Percentiles rank a stretch among this genome's conserved stretches.
These are phyloP conservation scores for Calonectria pteridis DNA, from an alignment of 2,329 filamentous ascomycete genomes.

Conservation along the genomic window DNA sequence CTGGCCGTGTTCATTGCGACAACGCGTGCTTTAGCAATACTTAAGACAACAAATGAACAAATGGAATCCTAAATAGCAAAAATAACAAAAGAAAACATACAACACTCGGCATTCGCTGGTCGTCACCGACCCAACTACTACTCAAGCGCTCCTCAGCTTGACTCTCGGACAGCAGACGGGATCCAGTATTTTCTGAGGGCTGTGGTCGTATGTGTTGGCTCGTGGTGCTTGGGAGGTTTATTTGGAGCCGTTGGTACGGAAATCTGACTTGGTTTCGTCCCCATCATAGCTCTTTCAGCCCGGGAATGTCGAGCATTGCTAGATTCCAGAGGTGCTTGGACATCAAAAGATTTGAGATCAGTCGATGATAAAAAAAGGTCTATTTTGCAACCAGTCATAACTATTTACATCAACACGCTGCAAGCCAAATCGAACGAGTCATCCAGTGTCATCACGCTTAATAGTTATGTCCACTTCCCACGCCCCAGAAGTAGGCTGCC, in stretches of 20 bases:
- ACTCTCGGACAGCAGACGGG: not conserved
- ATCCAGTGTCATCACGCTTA: not conserved
- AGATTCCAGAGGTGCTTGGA: too few relatives aligned
- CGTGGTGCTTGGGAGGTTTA: not conserved
- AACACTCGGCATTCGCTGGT: slow-evolving; percentile 4
- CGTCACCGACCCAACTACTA: slow-evolving; percentile 6
- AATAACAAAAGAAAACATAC: not conserved
- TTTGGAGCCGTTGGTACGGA: not conserved
- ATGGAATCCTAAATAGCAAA: not conserved
- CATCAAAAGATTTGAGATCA: not conserved
- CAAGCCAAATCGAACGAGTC: not conserved
- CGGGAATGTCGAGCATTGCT: not conserved
- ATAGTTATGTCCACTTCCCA: not conserved
- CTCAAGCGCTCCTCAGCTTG: slow-evolving; percentile 5
- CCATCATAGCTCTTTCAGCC: not conserved
- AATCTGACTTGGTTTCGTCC: not conserved
- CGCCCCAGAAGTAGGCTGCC: slow-evolving; percentile 2
- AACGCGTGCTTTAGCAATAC: not conserved
- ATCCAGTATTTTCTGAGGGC: slow-evolving; percentile 2
- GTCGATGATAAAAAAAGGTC: not conserved
- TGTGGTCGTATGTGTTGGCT: not conserved
- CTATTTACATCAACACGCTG: not conserved
- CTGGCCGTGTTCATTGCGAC: not conserved
- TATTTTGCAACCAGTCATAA: not conserved
- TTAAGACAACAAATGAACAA: not conserved